Evolutionary conservation across 345 rosid species (phyloP).

Genomic region (Turnera subulata): DNA sequence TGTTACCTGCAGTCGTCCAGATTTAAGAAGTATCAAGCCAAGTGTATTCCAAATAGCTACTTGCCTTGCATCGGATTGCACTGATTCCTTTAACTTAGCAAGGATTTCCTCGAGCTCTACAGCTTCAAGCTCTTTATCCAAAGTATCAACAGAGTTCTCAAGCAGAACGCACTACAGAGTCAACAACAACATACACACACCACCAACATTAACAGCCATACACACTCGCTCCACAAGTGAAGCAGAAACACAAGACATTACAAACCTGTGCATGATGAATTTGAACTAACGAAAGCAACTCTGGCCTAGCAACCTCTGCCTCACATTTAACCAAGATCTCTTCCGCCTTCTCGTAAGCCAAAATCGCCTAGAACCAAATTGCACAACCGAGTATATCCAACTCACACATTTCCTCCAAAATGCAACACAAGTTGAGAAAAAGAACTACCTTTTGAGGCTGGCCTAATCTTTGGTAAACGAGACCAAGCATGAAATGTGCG

Average conservation of each 20-base stretch:
- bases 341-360: conserved; percentile 82
- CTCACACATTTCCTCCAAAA: conserved; percentile 7
- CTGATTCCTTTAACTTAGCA: conserved; percentile 65
- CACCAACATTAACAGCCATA: conserved; percentile 13
- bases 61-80: conserved; percentile 71
- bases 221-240: neutral
- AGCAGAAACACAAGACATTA: neutral
- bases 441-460: conserved; percentile 78
- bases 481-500: conserved; percentile 90
- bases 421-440: neutral
- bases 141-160: conserved; percentile 56
- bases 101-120: conserved; percentile 73
- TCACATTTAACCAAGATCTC: conserved; percentile 79
- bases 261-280: conserved; percentile 94
- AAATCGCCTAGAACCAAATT: conserved; percentile 56
- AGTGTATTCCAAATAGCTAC: conserved; percentile 84
- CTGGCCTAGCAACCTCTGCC: conserved; percentile 82
- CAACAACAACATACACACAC: conserved; percentile 12
- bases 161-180: conserved; percentile 67
- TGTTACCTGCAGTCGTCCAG: conserved; percentile 75
- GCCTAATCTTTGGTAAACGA: conserved; percentile 89
- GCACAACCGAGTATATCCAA: conserved; percentile 13
- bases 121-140: conserved; percentile 72
- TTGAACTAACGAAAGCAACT: conserved; percentile 86
- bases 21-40: conserved; percentile 79